Base-by-base conservation (phyloP, 768 basidiomycete species). In the Termitomyces sp. region DNA sequence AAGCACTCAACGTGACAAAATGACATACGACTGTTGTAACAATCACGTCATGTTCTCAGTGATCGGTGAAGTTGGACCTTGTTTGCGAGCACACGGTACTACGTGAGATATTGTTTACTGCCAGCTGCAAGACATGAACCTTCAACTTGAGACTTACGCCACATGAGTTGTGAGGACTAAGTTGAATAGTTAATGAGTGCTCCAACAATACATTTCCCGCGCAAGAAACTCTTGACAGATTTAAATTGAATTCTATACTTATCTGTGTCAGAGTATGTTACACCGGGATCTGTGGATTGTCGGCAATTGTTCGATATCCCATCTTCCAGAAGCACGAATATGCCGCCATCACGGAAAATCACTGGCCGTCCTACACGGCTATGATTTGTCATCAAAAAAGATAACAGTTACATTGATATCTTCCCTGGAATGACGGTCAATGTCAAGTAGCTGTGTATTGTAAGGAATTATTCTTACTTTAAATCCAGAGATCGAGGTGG, bases 401-500 rank as follows among this genome's bases (percentile, higher is more conserved):
- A 67, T 51, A 4, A 62, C 56, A 4, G 56, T 54, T 7, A 55
- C 28, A 24, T 40, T 60, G n/a, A 67, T 58, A 55, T 55, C 53
- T 28, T 65, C 46, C 53, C 67, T 59, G 39, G 7, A 28, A 49
- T 20, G 12, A 24, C 45, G 40, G 46, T 39, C 22, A 18, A 50
- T 40, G 18, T 38, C 44, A 52, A 55, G 46, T 24, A 15, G 45
- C 36, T 36, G 13, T 36, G 35, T 36, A 5, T 7, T 22, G 13
- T 28, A n/a, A 35, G 20, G 15, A 54, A 18, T 49, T 16, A 51
- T 62, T n/a, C 74, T 39, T 39, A 78, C 80, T 73, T 71, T 58
- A 72, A 73, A 42, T 70, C 56, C 57, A 76, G 64, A 28, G 76
- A 70, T 7, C 76, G 65, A 1, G 79, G 76, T 7, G 73, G 69